Evolutionary conservation across 2,329 filamentous ascomycete genomes (phyloP).

Genomic region (Penicillium sp.): DNA sequence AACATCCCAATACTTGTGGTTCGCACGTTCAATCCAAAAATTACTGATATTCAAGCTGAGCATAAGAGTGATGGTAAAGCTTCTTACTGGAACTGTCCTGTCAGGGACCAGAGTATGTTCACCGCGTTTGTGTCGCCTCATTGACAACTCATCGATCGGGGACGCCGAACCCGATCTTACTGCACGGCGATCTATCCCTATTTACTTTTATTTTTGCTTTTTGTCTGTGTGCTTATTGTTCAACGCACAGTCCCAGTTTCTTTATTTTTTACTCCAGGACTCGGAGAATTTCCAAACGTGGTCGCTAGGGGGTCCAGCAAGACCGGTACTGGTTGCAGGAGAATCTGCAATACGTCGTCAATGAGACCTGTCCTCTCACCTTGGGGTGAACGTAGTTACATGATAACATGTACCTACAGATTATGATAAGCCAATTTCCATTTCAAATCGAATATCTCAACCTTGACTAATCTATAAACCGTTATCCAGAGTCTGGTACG

Average conservation of each 20-base stretch:
- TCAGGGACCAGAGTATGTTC: conserved; percentile 8
- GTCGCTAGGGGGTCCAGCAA: conserved; percentile 4
- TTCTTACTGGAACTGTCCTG: not conserved
- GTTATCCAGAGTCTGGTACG: conserved; percentile 26
- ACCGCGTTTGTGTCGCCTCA: conserved; percentile 21
- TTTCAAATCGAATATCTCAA: too few species aligned
- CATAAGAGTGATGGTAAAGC: not conserved
- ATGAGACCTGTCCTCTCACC: not conserved
- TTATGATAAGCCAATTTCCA: not conserved
- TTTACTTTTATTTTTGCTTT: conserved; percentile 5
- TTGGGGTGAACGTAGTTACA: not conserved
- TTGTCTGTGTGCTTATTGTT: not conserved
- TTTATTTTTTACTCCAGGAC: not conserved
- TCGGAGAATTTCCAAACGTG: conserved; percentile 25
- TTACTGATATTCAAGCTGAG: conserved; percentile 11
- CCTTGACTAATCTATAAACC: conserved; percentile 2
- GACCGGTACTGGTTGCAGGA: not conserved
- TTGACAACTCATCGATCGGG: conserved; percentile 25
- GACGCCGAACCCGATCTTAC: conserved; percentile 23
- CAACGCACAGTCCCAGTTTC: not conserved
- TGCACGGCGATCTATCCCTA: conserved; percentile 19
- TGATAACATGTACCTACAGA: not conserved
- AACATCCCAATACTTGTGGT: not conserved
- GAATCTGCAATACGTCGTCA: not conserved
- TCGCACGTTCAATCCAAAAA: not conserved